These are phyloP conservation scores for Ligustrum vulgare DNA, from an alignment of 257 asterid species.

Conservation along the genomic window DNA sequence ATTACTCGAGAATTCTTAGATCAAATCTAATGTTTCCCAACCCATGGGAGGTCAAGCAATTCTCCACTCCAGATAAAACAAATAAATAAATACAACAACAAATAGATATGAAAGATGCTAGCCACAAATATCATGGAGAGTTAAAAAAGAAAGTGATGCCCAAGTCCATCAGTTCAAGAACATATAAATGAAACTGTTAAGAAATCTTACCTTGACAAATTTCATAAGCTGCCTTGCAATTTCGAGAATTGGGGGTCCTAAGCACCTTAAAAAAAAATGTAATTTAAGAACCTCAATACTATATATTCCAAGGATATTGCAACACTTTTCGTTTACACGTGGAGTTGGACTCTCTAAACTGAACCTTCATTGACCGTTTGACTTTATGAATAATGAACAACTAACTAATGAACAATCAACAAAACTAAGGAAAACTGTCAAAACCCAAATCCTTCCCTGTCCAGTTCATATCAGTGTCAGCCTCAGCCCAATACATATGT, in stretches of 20 bases:
- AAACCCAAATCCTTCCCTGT: neutral
- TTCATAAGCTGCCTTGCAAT: slow-evolving; percentile 79
- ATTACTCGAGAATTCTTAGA: neutral
- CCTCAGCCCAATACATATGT: slow-evolving; percentile 4
- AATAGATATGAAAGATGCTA: too few relatives aligned
- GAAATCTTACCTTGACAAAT: slow-evolving; percentile 60
- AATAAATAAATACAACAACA: too few relatives aligned
- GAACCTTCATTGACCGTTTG: neutral
- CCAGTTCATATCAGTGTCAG: neutral
- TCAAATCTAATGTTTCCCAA: neutral
- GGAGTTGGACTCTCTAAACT: neutral
- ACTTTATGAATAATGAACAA: neutral
- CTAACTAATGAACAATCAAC: neutral
- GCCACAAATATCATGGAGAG: too few relatives aligned
- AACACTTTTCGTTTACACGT: neutral
- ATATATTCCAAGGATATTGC: neutral
- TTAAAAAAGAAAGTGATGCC: neutral
- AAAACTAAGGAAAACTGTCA: neutral
- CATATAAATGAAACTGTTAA: neutral
- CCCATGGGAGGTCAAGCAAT: neutral
- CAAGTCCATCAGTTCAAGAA: neutral
- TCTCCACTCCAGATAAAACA: neutral
- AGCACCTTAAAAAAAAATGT: slow-evolving; percentile 60
- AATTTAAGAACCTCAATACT: neutral
- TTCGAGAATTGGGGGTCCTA: slow-evolving; percentile 75